Conservation (phyloP, 257 asterid genomes). For the Perilla frutescens region DNA sequence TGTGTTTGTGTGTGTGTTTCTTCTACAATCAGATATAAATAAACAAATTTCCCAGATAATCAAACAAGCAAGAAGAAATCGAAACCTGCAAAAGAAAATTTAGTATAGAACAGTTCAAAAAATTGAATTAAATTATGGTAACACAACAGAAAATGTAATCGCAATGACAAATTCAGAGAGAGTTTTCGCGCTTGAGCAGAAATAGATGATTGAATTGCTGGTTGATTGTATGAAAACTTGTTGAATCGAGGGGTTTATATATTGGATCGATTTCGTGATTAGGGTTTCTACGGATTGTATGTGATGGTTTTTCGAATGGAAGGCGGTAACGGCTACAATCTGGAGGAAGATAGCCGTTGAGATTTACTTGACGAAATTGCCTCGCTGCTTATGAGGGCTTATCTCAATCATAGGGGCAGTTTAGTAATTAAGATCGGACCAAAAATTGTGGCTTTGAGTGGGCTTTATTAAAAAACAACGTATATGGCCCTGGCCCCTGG, state of each 20-base stretch:
- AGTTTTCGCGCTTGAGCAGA: constrained; percentile 15
- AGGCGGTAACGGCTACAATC: constrained; percentile 47
- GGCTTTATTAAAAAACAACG: background rate
- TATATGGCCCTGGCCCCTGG: background rate
- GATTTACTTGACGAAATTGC: constrained; percentile 44
- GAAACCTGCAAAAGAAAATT: constrained; percentile 50
- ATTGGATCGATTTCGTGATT: constrained; percentile 8
- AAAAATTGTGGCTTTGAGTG: background rate
- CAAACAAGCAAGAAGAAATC: background rate
- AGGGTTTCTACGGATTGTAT: constrained; percentile 34
- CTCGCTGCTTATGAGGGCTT: constrained; percentile 11
- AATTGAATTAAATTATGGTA: constrained; percentile 18
- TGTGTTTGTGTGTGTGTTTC: background rate
- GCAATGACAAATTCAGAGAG: constrained; percentile 15
- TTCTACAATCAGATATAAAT: background rate
- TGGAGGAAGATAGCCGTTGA: constrained; percentile 49
- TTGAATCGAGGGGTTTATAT: constrained; percentile 40
- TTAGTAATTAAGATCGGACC: constrained; percentile 4
- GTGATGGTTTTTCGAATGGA: background rate
- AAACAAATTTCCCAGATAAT: constrained; percentile 15
- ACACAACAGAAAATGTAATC: constrained; percentile 22
- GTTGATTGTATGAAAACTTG: constrained; percentile 12
- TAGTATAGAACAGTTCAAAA: constrained; percentile 21
- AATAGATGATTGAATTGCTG: constrained; percentile 24
- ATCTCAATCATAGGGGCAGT: constrained; percentile 16